Base-by-base conservation (phyloP, 202 grass and related monocot genomes). In the Hordeum pubiflorum region DNA sequence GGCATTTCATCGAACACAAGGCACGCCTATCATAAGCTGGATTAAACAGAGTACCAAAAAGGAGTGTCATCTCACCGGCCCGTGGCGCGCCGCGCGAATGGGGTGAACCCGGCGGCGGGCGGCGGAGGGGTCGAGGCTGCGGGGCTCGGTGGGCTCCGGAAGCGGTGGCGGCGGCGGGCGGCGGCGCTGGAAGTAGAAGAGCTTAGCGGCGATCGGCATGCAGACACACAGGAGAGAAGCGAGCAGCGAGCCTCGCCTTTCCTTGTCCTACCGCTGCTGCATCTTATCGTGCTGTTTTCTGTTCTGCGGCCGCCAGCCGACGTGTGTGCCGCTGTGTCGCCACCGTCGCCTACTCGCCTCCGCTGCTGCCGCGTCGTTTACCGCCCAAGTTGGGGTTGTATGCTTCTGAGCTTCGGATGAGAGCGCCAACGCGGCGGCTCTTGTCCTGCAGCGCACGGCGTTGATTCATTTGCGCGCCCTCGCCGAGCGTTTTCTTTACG, bases 131-230 rank as follows among this genome's bases (percentile, higher is more conserved):
- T 22, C 29, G n/a, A 21, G 10, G 38, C 34, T 7, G 15, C n/a
- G 46, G 48, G 62, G 9, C 38, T 27, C 32, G 5, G 36, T 0
- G 15, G 66, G 26, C 32, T 56, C 33, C 12, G 27, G 20, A 15
- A 14, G 22, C 20, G 9, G 15, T 3, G 26, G 76, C 57, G 29
- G 18, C 22, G 29, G 18, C 61, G 48, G 54, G 65, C 73, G 73
- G 55, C 20, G 57, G 54, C 67, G 54, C 55, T 82, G 67, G 67
- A 43, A 62, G 79, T 73, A 82, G 23, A 82, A 73, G 68, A 82
- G 79, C 56, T 61, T 73, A n/a, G 68, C 56, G 69, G 79, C 68
- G 12, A 73, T 82, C 68, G 68, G 67, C 79, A 82, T 73, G 68
- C 68, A 75, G 11, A 31, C 10, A 21, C 27, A 29, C 27, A 29